A percentile compares a stretch with the other conserved stretches of the same genome.
Conservation (phyloP, 768 basidiomycete genomes). For the Tylopilus subfusipes region DNA sequence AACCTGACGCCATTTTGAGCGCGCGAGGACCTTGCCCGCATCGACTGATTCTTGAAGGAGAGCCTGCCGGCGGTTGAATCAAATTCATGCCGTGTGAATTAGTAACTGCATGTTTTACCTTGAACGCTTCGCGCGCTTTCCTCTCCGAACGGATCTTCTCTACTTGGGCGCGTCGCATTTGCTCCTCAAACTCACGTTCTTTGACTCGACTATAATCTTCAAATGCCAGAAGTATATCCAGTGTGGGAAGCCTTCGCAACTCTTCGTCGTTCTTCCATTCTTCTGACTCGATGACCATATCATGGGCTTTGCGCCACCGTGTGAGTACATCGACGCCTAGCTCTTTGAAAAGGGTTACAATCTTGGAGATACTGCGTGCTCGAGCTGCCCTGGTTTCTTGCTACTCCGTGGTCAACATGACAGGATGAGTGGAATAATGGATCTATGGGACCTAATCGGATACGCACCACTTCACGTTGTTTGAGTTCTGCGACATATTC, state of each 20-base stretch:
- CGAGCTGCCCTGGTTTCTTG: constrained; percentile 77
- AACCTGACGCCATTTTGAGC: constrained; percentile 88
- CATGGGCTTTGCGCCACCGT: constrained; percentile 84
- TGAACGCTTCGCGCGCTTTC: constrained; percentile 90
- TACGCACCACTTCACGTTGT: constrained; percentile 81
- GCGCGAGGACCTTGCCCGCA: constrained; percentile 66
- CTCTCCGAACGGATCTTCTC: constrained; percentile 83
- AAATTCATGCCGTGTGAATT: not conserved
- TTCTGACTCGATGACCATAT: constrained; percentile 68
- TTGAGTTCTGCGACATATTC: constrained; percentile 87
- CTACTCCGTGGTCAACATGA: constrained; percentile 36
- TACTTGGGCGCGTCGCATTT: constrained; percentile 72
- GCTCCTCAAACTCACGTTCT: constrained; percentile 89
- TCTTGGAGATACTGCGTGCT: constrained; percentile 74
- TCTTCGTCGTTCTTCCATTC: constrained; percentile 78
- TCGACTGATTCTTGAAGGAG: constrained; percentile 69
- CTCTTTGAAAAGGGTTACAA: constrained; percentile 80
- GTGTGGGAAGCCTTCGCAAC: constrained; percentile 76
- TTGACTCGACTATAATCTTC: constrained; percentile 91
- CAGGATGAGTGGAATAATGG: constrained; percentile 3
- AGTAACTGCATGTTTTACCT: constrained; percentile 40
- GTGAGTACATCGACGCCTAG: constrained; percentile 92
- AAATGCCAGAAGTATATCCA: constrained; percentile 90
- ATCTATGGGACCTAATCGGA: not conserved
- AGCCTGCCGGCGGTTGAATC: constrained; percentile 39